A percentile compares a stretch with the other conserved stretches of the same genome.
Conservation (phyloP, 129 eudicot species). For the Logfia minima region DNA sequence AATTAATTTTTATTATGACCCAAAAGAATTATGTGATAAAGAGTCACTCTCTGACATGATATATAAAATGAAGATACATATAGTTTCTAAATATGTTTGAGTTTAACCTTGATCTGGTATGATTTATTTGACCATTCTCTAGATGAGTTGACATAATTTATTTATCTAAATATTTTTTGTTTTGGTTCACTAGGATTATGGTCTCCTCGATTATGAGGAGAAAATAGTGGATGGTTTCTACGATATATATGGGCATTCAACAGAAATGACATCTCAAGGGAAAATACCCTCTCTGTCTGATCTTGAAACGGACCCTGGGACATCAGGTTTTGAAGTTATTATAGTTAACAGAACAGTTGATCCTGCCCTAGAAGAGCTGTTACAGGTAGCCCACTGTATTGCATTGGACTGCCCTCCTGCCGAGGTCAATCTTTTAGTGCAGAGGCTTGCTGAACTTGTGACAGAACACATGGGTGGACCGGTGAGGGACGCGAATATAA, state of each 20-base stretch:
- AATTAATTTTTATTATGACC: background rate
- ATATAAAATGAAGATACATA: conserved; percentile 6
- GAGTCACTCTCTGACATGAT: background rate
- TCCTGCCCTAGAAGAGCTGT: conserved; percentile 81
- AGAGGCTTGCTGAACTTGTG: conserved; percentile 95
- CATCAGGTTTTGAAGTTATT: conserved; percentile 72
- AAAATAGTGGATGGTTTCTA: conserved; percentile 93
- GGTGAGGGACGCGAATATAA: conserved; percentile 79
- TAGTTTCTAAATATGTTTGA: conserved; percentile 3
- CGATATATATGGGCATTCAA: conserved; percentile 63
- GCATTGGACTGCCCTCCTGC: conserved; percentile 67
- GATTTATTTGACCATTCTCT: background rate
- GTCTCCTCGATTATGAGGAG: conserved; percentile 91
- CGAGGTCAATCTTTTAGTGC: conserved; percentile 61
- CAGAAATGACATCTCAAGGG: conserved; percentile 55
- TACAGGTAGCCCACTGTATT: conserved; percentile 87
- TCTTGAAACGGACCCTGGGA: conserved; percentile 67
- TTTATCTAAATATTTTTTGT: background rate
- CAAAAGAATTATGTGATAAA: conserved; percentile 13
- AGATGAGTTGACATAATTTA: background rate
- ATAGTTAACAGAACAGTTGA: conserved; percentile 77
- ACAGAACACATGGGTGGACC: conserved; percentile 95
- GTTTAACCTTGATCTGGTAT: conserved; percentile 12
- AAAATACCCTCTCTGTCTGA: conserved; percentile 87
- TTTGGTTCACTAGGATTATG: conserved; percentile 57